Percentiles rank a stretch among this genome's conserved stretches.
Conservation (phyloP, 257 asterid genomes). For the Schizonepeta tenuifolia region DNA sequence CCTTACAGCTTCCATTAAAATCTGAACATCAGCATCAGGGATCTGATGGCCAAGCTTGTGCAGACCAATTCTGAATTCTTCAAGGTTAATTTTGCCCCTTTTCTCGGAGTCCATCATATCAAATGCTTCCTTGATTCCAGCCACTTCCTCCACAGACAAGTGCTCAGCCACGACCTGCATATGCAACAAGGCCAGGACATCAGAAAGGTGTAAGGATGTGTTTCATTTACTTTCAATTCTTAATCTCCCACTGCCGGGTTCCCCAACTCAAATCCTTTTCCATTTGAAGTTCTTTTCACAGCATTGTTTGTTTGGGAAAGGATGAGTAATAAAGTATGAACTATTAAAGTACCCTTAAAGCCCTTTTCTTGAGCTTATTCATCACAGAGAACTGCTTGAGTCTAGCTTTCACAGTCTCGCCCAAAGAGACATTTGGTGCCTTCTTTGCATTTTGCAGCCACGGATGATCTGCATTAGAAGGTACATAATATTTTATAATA, state of each 20-base stretch:
- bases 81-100: constrained; percentile 55
- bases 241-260: not conserved
- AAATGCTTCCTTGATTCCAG: constrained; percentile 73
- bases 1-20: constrained; percentile 79
- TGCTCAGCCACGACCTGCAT: constrained; percentile 70
- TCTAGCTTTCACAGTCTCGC: constrained; percentile 80
- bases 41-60: constrained; percentile 69
- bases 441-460: constrained; percentile 75
- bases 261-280: not conserved
- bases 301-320: not conserved
- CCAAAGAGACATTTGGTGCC: constrained; percentile 73
- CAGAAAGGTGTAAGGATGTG: not conserved
- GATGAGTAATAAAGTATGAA: constrained; percentile 9
- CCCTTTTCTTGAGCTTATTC: constrained; percentile 80
- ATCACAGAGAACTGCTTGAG: constrained; percentile 75
- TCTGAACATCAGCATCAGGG: constrained; percentile 67
- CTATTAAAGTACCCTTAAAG: constrained; percentile 52
- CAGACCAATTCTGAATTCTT: constrained; percentile 60
- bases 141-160: constrained; percentile 75
- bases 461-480: constrained; percentile 57
- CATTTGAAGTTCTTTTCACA: not conserved
- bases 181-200: constrained; percentile 31
- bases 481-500: constrained; percentile 9
- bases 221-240: not conserved
- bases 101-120: constrained; percentile 64